Base-by-base conservation (phyloP, 768 basidiomycete species). In the Heimioporus sp. region DNA sequence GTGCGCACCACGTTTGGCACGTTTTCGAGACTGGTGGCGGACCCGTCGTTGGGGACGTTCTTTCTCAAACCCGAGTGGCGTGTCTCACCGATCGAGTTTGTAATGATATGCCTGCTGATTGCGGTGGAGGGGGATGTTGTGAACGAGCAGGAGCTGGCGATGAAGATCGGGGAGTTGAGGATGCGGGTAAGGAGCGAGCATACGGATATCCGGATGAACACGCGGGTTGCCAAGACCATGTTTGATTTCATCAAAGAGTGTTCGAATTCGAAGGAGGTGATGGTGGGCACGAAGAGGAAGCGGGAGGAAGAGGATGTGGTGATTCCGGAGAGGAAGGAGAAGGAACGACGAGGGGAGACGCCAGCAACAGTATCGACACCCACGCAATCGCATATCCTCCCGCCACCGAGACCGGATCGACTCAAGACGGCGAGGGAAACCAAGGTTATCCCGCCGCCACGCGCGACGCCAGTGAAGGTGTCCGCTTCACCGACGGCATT, bases 31-130 rank as follows among this genome's bases (percentile, higher is more conserved):
- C 71, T 90, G 43, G 76, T 77, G 2, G 53, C 61, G 6, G 71
- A 80, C 43, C 42, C 60, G 3, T 59, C 72, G 8, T 57, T 71
- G 17, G 70, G 59, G n/a, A 49, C 58, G 9, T 52, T 69, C 19
- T 78, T 85, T 62, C 52, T 65, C 63, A 70, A 64, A 65, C 55
- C 65, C 35, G 68, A 72, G 16, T 69, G 67, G 56, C 83, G 82
- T 36, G 73, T 90, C 1, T 76, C 87, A 0, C 89, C 89, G 0
- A 72, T 88, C 37, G 89, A 91, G 64, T 81, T 91, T 55, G 73
- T 87, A 43, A 69, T 77, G 55, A 77, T 80, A 43, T 73, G 72
- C 19, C 58, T 86, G 4, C 65, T 90, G 19, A 77, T 89, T 15
- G 74, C 76, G 12, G 64, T 73, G n/a, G 72, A 77, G 48, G 81